Evolutionary conservation across 441 rosid species (phyloP), one percentile per base, ranked within the genome.

Genomic region (Jatropha podagrica): DNA sequence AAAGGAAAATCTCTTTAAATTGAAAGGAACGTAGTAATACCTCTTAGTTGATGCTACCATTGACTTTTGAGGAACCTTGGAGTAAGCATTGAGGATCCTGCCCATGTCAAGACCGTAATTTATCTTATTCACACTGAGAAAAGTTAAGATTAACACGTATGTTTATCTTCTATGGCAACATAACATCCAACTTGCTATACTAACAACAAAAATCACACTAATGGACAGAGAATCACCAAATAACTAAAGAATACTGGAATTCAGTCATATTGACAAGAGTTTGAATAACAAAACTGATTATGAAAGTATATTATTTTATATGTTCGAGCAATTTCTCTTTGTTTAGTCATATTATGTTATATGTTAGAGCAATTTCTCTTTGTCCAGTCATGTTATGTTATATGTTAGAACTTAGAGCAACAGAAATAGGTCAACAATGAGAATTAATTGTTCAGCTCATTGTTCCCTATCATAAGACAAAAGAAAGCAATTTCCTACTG

Each of bases 1-100:
- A 23, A 55, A 20, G 52, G 27, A 49, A 40, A 3, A 60, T 54
- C 5, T 37, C 38, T 15, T 20, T 13, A 1, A 17, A 18, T 20
- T 5, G 11, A 42, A 62, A n/a, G 3, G 26, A 61, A 51, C 11
- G 9, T 64, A 62, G 1, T 2, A 58, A 69, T 81, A 89, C 99
- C 97, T 87, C 83, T 88, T 87, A 14, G 91, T 69, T 52, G 93
- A 76, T 32, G 92, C 38, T 32, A 83, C 85, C 79, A 77, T 89
- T 74, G 92, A 80, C 84, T 88, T 92, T 73, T 83, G 92, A 80
- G 97, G 94, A 64, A 85, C 95, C 83, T 95, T 93, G 76, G 93
- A 84, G 76, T 89, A 95, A 27, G 99, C 99, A 81, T 68, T 84
- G 52, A 95, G 91, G 81, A 95, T 86, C 84, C 98, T 93, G 86